These are phyloP conservation scores for Xylariaceae sp. DNA, from an alignment of 2,329 filamentous ascomycete species.

Conservation along the genomic window DNA sequence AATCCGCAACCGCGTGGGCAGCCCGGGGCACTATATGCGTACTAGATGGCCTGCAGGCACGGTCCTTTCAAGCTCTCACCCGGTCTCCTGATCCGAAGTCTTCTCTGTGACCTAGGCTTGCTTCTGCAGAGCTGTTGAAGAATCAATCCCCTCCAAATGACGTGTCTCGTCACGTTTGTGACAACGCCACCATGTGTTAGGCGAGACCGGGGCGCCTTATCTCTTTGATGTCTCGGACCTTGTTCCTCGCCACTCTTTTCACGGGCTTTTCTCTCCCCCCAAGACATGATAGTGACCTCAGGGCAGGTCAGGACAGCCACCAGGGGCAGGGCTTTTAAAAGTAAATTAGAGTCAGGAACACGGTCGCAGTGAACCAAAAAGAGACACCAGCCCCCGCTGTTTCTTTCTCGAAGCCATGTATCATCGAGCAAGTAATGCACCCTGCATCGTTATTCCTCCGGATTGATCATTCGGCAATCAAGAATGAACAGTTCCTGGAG, in stretches of 20 bases:
- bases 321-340: conserved; percentile 15
- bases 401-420: conserved; percentile 2
- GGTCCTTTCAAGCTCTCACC: too few relatives aligned
- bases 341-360: conserved; percentile 16
- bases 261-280: conserved; percentile 5
- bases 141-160: too few relatives aligned
- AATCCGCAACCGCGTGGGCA: too few relatives aligned
- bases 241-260: conserved; percentile 2
- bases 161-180: too few relatives aligned
- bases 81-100: too few relatives aligned
- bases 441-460: not conserved
- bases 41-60: too few relatives aligned
- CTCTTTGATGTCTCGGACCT: conserved; percentile 19
- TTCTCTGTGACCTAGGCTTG: too few relatives aligned
- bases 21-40: too few relatives aligned
- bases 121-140: too few relatives aligned
- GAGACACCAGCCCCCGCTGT: conserved; percentile 6
- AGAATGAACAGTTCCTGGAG: too few relatives aligned
- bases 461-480: too few relatives aligned
- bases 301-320: conserved; percentile 8
- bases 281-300: conserved; percentile 10
- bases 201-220: not conserved
- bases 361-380: not conserved
- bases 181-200: too few relatives aligned
- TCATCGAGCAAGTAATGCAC: not conserved